Evolutionary conservation across 352 stramenopile genomes (phyloP).

Genomic region (Plasmopara muralis): DNA sequence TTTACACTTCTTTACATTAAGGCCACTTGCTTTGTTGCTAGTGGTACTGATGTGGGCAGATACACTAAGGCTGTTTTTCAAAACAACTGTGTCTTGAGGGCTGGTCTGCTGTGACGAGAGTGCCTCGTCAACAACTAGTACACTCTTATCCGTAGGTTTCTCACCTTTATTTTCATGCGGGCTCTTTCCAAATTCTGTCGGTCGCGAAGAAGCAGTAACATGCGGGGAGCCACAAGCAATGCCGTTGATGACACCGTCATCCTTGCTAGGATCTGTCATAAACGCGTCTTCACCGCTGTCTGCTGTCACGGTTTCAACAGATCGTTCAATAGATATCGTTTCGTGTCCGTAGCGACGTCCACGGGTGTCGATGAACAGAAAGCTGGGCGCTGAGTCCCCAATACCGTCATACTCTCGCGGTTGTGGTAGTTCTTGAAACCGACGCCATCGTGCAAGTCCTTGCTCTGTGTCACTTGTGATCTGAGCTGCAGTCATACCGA

Average conservation of each 20-base stretch:
- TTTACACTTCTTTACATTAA: constrained; percentile 21
- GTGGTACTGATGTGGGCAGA: neutral
- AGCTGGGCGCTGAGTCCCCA: constrained; percentile 34
- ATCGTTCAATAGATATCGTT: neutral
- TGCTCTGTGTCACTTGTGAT: constrained; percentile 16
- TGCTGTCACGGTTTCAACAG: constrained; percentile 3
- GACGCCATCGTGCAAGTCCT: constrained; percentile 25
- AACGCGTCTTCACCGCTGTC: constrained; percentile 26
- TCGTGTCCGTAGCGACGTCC: constrained; percentile 11
- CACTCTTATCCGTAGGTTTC: constrained; percentile 13
- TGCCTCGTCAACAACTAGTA: constrained; percentile 7
- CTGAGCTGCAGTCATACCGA: constrained; percentile 18
- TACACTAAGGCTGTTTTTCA: neutral
- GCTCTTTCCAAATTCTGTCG: constrained; percentile 16
- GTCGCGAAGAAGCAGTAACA: neutral
- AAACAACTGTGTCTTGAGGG: too few species aligned
- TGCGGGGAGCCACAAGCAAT: constrained; percentile 3
- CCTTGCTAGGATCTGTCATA: constrained; percentile 23
- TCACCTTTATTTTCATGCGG: constrained; percentile 9
- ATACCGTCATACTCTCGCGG: constrained; percentile 24
- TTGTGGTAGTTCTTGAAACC: constrained; percentile 18
- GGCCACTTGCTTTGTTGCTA: neutral
- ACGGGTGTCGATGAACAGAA: constrained; percentile 53
- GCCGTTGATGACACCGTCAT: constrained; percentile 6
- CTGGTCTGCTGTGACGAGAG: neutral